Base-by-base conservation (phyloP, 768 basidiomycete species). In the Boletus tomentosulus region DNA sequence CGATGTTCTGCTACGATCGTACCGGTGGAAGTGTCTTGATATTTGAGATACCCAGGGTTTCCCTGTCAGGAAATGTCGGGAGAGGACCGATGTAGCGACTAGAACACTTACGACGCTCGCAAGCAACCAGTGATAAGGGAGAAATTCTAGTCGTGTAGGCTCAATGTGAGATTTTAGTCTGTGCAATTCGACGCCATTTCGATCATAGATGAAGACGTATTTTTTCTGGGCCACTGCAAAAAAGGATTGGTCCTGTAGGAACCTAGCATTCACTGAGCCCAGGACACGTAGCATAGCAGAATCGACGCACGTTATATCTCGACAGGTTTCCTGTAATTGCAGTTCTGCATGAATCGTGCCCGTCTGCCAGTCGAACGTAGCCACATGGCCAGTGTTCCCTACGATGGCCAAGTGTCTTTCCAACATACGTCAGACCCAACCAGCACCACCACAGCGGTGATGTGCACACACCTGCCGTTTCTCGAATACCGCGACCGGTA, bases 11-110 rank as follows among this genome's bases (percentile, higher is more conserved):
- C 83, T 33, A 98, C 76, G 37, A 97, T 77, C 51, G 84, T 78
- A 12, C 97, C 97, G 0, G 93, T 98, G 4, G 96, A 93, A 0
- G 92, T 95, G 66, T 99, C 97, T 73, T 96, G 93, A 73, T 98
- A 99, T 73, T 95, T 95, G 0, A 98, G 77, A 69, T 85, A 91
- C 3, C 97, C 96, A 13, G 91, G 75, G 64, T 94, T 89, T 7
- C 94, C 92, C 91, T 85, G 55, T 41, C 12, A 8, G 12, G 25
- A 33, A 51, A 38, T 11, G 28, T 48, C 46, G 44, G 46, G 28
- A 24, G 15, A 47, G 9, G 31, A 42, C 9, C 15, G 28, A 25
- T 27, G 28, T 30, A 15, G 31, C 16, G 27, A 51, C 50, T 11
- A 35, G 46, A 51, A 12, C 28, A 77, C 88, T 53, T 66, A 94